A percentile compares a stretch with the other conserved stretches of the same genome.
phyloP scores from a whole-genome alignment of 116 monocot species.

The Trichopus zeylanicus region DNA sequence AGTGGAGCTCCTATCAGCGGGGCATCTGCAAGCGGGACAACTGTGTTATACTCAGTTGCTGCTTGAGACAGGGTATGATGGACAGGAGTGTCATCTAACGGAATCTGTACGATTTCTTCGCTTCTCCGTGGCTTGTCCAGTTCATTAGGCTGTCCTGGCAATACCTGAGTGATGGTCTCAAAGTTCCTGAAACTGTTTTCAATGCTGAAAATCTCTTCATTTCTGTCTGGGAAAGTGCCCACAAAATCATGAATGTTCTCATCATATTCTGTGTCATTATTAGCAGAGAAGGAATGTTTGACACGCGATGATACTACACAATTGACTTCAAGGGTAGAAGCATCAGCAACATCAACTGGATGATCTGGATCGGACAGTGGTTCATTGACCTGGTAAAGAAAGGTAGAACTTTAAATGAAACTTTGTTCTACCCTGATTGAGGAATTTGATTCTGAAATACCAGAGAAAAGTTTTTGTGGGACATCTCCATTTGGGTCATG shows the following conservation, averaged over 20 bases:
- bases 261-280: conserved; percentile 10
- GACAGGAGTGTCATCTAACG: conserved; percentile 52
- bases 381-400: conserved; percentile 20
- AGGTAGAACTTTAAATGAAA: not conserved
- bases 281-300: not conserved
- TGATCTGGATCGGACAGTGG: conserved; percentile 14
- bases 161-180: conserved; percentile 2
- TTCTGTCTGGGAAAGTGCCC: no score
- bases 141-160: conserved; percentile 7
- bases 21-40: conserved; percentile 67
- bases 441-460: no score
- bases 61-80: conserved; percentile 12
- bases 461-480: no score
- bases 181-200: conserved; percentile 11
- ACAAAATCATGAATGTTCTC: conserved; percentile 7
- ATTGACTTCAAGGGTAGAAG: conserved; percentile 3
- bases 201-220: conserved; percentile 3
- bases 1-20: conserved; percentile 96
- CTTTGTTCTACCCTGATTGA: no score
- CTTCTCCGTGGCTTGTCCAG: conserved; percentile 30
- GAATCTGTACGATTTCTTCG: conserved; percentile 47
- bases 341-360: not conserved
- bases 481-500: no score
- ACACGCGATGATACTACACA: not conserved
- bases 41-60: conserved; percentile 11